These are phyloP conservation scores for Thielaviopsis populi DNA, from an alignment of 2,329 filamentous ascomycete species.

Conservation along the genomic window DNA sequence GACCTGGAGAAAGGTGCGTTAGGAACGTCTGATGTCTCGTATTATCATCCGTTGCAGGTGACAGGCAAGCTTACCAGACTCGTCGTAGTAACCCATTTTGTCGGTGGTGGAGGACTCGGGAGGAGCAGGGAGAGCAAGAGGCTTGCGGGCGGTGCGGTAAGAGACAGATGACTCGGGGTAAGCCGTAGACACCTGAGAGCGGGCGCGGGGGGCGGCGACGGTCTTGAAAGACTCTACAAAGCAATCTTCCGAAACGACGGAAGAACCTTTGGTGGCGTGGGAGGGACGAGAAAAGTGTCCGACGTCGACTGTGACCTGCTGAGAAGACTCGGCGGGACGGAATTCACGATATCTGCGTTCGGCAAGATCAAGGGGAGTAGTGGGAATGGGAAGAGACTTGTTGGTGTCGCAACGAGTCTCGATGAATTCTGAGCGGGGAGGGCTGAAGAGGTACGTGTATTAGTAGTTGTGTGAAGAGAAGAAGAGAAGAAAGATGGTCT, in stretches of 20 bases:
- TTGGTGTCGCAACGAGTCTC: conserved; percentile 54
- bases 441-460: conserved; percentile 18
- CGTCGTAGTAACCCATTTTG: conserved; percentile 53
- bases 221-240: conserved; percentile 21
- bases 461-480: conserved; percentile 30
- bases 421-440: conserved; percentile 34
- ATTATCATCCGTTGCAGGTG: too few species aligned
- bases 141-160: conserved; percentile 7
- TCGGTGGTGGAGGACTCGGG: conserved; percentile 20
- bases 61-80: conserved; percentile 46
- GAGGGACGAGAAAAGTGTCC: conserved; percentile 6
- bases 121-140: conserved; percentile 20
- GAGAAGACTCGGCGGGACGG: conserved; percentile 23
- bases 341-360: conserved; percentile 51
- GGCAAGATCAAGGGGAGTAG: conserved; percentile 43
- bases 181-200: conserved; percentile 15
- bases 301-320: conserved; percentile 29
- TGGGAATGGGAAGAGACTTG: conserved; percentile 32
- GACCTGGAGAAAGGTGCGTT: conserved; percentile 28
- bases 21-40: too few species aligned
- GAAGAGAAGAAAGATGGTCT: not conserved
- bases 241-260: conserved; percentile 18
- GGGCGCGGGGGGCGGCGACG: conserved; percentile 22
- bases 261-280: conserved; percentile 12
- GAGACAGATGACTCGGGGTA: conserved; percentile 14